Base-by-base conservation (phyloP, 177 flowering plant species). In the Vitis hybrid region DNA sequence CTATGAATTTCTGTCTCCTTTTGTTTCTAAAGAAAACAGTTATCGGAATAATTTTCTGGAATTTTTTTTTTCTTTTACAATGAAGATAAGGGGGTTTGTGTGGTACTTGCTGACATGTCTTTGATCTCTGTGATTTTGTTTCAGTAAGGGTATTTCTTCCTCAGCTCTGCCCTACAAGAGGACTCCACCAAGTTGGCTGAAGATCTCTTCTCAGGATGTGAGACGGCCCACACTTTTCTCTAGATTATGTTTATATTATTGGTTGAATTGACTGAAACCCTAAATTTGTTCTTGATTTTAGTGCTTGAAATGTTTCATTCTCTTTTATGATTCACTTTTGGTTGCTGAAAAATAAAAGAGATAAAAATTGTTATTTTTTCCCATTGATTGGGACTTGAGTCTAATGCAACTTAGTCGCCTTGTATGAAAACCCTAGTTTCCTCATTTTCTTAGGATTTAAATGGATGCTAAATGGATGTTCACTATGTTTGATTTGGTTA, bases 131-230 rank as follows among this genome's bases (percentile, higher is more conserved):
- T 76, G 26, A 23, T 49, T 26, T 50, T 56, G 34, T 64, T 23
- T 3, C 78, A 83, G 86, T 50, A 83, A 83, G 81, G 86, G 84
- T 72, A 83, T 83, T 45, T 83, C 86, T 10, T 73, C 84, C 8
- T 81, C 86, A 7, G 84, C 84, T 54, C 62, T 81, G 26, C 86
- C 86, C 2, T 83, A 83, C 80, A 83, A 81, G 86, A 72, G 84
- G 66, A 80, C 82, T 14, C 84, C 84, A 14, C 82, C 84, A 3
- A 77, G 77, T 63, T 83, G 86, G 86, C 73, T 83, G 49, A 83
- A 83, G 73, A 77, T 70, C 78, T 67, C 86, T 66, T 54, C 82
- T 51, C 81, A 64, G 60, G 86, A 83, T 75, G 86, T 81, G n/a
- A 74, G 78, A 39, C 2, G 48, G 48, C 48, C 48, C 48, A 39